A percentile compares a stretch with the other conserved stretches of the same genome.
Conservation (phyloP, 176 grass and related monocot species). For the Hyparrhenia diplandra region DNA sequence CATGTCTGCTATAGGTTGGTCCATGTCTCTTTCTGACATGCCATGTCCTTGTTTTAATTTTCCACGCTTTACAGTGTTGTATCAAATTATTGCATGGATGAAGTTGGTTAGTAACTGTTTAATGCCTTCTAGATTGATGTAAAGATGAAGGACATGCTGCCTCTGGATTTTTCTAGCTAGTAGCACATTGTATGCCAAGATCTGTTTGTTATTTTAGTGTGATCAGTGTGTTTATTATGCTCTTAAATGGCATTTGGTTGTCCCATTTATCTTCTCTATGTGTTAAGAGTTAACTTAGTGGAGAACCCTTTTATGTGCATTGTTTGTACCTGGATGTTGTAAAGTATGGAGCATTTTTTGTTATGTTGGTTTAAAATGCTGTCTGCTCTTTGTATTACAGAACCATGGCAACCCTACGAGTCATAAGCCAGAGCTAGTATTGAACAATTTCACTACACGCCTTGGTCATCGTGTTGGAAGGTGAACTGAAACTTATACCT, state of each 20-base stretch:
- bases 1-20: conserved; percentile 40
- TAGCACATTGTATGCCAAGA: not conserved
- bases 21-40: conserved; percentile 36
- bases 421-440: conserved; percentile 91
- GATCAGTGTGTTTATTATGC: not conserved
- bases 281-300: not conserved
- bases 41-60: conserved; percentile 10
- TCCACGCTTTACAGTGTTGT: conserved; percentile 23
- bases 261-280: not conserved
- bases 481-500: conserved; percentile 27
- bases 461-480: conserved; percentile 93
- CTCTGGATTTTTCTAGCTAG: not conserved
- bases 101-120: not conserved
- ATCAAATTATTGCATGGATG: conserved; percentile 2
- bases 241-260: not conserved
- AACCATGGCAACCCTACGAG: conserved; percentile 95
- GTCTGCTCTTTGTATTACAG: conserved; percentile 33
- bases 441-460: conserved; percentile 94
- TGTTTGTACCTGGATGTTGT: not conserved
- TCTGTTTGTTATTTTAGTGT: not conserved
- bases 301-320: not conserved
- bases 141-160: not conserved
- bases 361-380: conserved; percentile 16
- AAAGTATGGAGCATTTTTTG: not conserved
- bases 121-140: conserved; percentile 25